Evolutionary conservation across 2,329 filamentous ascomycete species (phyloP).

Genomic region (Diaporthe vaccinii): DNA sequence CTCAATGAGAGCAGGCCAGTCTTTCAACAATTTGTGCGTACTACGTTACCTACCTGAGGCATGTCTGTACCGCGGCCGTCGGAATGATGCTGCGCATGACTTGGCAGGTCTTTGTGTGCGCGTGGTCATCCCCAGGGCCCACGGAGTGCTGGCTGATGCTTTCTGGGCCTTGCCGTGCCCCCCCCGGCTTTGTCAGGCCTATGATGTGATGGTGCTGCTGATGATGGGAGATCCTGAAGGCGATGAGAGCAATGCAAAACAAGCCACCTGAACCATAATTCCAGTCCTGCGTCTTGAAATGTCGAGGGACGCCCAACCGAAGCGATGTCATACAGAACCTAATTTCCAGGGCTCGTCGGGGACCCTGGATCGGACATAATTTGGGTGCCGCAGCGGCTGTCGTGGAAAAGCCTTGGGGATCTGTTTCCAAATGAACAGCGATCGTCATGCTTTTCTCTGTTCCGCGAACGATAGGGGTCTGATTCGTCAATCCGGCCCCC

Average conservation of each 20-base stretch:
- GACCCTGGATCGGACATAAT: constrained; percentile 12
- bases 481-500: constrained; percentile 18
- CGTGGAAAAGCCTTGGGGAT: constrained; percentile 9
- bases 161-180: background rate
- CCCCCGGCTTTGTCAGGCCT: background rate
- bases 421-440: constrained; percentile 28
- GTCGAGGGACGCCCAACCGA: background rate
- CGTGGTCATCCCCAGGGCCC: background rate
- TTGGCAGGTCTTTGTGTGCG: background rate
- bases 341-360: background rate
- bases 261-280: constrained; percentile 22
- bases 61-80: background rate
- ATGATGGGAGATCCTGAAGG: constrained; percentile 7
- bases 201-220: background rate
- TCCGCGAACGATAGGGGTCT: constrained; percentile 12
- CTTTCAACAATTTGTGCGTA: background rate
- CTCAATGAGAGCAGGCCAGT: background rate
- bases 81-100: constrained; percentile 8
- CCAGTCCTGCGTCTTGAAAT: background rate
- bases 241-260: constrained; percentile 14
- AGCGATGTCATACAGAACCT: constrained; percentile 21
- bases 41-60: background rate
- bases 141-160: background rate
- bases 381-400: constrained; percentile 3
- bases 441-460: constrained; percentile 24